Evolutionary conservation across 1,284 basidiomycete genomes (phyloP), one percentile per base, ranked within the genome.

Genomic region (Vanrija pseudolonga): DNA sequence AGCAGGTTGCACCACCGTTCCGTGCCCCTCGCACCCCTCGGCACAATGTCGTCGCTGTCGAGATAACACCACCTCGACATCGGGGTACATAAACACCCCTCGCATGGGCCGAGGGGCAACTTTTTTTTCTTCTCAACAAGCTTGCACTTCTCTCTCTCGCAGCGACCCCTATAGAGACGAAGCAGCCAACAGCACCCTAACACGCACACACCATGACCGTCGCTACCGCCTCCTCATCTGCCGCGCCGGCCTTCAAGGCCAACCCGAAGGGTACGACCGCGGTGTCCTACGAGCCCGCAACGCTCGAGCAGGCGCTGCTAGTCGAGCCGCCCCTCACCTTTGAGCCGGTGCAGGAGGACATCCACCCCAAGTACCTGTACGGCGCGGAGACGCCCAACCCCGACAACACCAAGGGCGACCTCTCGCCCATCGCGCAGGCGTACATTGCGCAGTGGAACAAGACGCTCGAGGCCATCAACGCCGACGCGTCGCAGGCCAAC

Each of bases 401-500:
- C 17, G 39, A 41, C 39, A 41, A 41, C 39, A 18, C 20, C 39
- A 41, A 41, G 39, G 39, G 39, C 39, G 39, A 41, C 39, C 39
- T 41, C 18, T 20, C 39, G 18, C 39, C 39, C 14, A 14, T 41
- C 4, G 39, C 20, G 14, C 14, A 41, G 39, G 39, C 39, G 39
- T 41, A 20, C 9, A 17, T 41, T 14, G 39, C n/a, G 2, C 14
- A 14, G 18, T 41, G 32, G 32, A 32, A 47, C 22, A 38, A 45
- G 23, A 22, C 28, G 3, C 42, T 43, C 32, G 53, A 55, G 1
- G 23, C 56, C 6, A 53, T 53, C 22, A 57, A 40, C 4, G 47
- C 49, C 15, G 36, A 11, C 17, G 28, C 54, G 28, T 19, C 46
- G 47, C 12, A 12, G 32, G 32, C 32, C 32, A 32, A 32, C 32